These are phyloP conservation scores for Acacia concinna DNA, from an alignment of 331 rosid species.

Conservation along the genomic window DNA sequence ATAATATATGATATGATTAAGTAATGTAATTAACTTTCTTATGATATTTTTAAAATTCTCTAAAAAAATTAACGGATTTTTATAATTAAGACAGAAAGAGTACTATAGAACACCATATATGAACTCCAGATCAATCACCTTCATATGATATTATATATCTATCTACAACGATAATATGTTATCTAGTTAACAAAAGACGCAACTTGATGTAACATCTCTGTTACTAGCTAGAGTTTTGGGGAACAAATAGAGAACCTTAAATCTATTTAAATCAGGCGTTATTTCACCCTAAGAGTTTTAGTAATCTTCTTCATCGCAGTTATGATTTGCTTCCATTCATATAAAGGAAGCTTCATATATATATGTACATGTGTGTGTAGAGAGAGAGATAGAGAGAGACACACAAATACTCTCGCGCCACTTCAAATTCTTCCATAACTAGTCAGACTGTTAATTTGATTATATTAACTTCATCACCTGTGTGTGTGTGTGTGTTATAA, in stretches of 20 bases:
- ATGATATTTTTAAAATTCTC: too few species aligned
- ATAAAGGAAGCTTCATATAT: neutral
- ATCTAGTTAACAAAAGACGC: neutral
- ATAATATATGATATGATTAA: too few species aligned
- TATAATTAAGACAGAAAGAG: too few species aligned
- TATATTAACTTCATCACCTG: neutral
- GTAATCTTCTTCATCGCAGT: neutral
- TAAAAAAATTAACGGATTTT: too few species aligned
- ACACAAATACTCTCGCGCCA: neutral
- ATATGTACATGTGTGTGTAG: too few species aligned
- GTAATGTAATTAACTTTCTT: too few species aligned
- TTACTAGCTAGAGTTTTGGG: neutral
- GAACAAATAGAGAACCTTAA: neutral
- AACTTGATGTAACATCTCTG: neutral
- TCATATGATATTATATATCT: too few species aligned
- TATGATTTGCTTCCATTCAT: neutral
- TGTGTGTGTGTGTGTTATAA: too few species aligned
- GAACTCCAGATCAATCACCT: too few species aligned
- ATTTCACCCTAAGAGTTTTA: neutral
- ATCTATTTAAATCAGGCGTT: neutral
- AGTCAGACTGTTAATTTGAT: neutral
- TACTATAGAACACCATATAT: slow-evolving; percentile 21
- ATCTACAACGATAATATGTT: too few species aligned
- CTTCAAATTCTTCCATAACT: neutral
- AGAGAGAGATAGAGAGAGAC: neutral